A percentile compares a stretch with the other conserved stretches of the same genome.
Conservation (phyloP, 176 grass and related monocot species). For the Oryza glaberrima region DNA sequence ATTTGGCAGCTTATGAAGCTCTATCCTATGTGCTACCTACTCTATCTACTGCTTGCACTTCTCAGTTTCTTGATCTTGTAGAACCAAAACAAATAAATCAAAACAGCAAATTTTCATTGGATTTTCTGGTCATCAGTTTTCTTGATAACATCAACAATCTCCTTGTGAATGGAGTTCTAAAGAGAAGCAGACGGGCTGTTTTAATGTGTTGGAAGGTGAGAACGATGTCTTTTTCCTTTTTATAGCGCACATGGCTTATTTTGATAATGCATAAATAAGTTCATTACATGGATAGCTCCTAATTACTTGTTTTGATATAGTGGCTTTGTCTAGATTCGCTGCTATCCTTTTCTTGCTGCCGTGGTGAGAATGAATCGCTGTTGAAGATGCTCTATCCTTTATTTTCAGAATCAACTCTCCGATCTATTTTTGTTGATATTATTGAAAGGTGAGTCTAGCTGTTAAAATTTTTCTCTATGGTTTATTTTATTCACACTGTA, state of each 20-base stretch:
- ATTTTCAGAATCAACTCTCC: constrained; percentile 74
- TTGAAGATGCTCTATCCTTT: constrained; percentile 34
- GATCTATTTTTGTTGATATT: constrained; percentile 73
- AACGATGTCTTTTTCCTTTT: constrained; percentile 19
- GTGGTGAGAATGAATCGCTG: constrained; percentile 37
- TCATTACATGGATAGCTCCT: constrained; percentile 17
- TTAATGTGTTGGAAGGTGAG: constrained; percentile 92
- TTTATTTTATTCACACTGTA: constrained; percentile 9
- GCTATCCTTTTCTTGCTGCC: constrained; percentile 59
- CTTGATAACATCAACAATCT: constrained; percentile 76
- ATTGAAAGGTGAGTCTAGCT: constrained; percentile 66
- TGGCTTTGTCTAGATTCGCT: constrained; percentile 88
- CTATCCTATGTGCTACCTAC: constrained; percentile 65
- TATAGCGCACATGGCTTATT: neutral
- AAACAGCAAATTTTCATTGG: constrained; percentile 54
- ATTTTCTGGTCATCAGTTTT: constrained; percentile 58
- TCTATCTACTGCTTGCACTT: constrained; percentile 48
- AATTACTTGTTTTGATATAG: constrained; percentile 64
- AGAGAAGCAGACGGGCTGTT: constrained; percentile 88
- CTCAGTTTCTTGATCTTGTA: constrained; percentile 47
- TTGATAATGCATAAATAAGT: neutral
- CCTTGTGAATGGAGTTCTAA: constrained; percentile 72
- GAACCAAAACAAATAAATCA: constrained; percentile 36
- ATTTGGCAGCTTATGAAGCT: constrained; percentile 87
- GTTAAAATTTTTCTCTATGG: neutral